Evolutionary conservation across 306 rosid genomes (phyloP).

Genomic region (Sphenostylis stenocarpa): DNA sequence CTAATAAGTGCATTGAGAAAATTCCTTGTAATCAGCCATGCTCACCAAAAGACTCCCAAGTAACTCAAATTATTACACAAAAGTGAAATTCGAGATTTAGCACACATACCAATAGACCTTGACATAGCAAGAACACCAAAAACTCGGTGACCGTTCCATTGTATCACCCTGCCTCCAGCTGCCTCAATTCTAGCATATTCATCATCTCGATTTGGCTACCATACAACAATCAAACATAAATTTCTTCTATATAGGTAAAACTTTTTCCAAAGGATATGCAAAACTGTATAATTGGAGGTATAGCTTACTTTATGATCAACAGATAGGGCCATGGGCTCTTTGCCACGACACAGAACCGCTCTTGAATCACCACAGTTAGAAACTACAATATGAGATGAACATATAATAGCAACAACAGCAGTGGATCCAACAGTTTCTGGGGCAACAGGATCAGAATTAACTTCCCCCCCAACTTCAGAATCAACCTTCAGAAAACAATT

Average conservation of each 20-base stretch:
- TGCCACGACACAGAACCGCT: slow-evolving; percentile 86
- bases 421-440: slow-evolving; percentile 95
- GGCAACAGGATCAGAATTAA: slow-evolving; percentile 59
- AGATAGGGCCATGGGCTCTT: slow-evolving; percentile 78
- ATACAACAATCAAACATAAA: slow-evolving; percentile 33
- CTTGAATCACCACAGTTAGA: slow-evolving; percentile 92
- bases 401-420: slow-evolving; percentile 72
- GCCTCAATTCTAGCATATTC: slow-evolving; percentile 90
- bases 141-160: slow-evolving; percentile 91
- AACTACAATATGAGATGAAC: slow-evolving; percentile 84
- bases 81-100: slow-evolving; percentile 7
- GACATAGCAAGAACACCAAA: slow-evolving; percentile 96
- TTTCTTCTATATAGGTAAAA: slow-evolving; percentile 25
- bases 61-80: slow-evolving; percentile 17
- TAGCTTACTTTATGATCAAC: slow-evolving; percentile 83
- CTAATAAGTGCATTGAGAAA: not conserved
- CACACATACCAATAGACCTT: slow-evolving; percentile 76
- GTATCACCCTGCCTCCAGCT: slow-evolving; percentile 92
- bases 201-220: slow-evolving; percentile 85
- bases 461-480: slow-evolving; percentile 73
- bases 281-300: slow-evolving; percentile 18
- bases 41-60: slow-evolving; percentile 7
- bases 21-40: not conserved
- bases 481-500: slow-evolving; percentile 76
- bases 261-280: not conserved